phyloP scores from a whole-genome alignment of 2,329 filamentous ascomycete species.

The Diaporthe nobilis region DNA sequence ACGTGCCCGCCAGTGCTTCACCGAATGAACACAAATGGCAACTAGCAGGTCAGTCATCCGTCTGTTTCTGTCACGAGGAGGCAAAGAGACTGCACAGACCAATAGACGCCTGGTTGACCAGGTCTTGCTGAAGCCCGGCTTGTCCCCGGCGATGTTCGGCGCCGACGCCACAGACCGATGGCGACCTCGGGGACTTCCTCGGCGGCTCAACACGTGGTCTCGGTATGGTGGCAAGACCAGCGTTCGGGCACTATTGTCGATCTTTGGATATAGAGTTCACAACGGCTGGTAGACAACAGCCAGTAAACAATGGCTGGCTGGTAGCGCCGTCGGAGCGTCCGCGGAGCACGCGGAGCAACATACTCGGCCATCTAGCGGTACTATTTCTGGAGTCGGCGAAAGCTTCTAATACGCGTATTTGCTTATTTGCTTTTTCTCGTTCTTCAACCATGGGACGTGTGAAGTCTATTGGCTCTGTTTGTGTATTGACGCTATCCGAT shows the following conservation, averaged over 20 bases:
- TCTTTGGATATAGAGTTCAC: background rate
- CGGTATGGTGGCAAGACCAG: background rate
- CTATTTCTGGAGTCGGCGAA: constrained; percentile 15
- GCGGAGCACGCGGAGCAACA: too few relatives aligned
- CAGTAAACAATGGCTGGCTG: background rate
- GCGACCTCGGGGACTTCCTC: background rate
- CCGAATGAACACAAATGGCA: background rate
- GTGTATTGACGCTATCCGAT: constrained; percentile 17
- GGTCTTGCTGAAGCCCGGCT: background rate
- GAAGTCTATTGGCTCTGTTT: background rate
- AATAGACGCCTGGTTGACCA: background rate
- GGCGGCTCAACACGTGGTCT: background rate
- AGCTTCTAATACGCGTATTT: background rate
- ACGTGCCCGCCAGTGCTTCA: background rate
- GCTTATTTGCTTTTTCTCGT: background rate
- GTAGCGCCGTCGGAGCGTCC: background rate
- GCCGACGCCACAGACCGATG: background rate
- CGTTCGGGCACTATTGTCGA: background rate
- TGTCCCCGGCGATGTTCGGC: background rate
- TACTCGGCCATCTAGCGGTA: background rate
- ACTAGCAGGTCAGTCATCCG: background rate
- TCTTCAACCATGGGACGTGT: background rate
- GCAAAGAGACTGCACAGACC: background rate
- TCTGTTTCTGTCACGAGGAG: background rate
- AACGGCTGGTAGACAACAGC: background rate